These are phyloP conservation scores for Onygenales sp. DNA, from an alignment of 2,329 filamentous ascomycete genomes.

Conservation along the genomic window DNA sequence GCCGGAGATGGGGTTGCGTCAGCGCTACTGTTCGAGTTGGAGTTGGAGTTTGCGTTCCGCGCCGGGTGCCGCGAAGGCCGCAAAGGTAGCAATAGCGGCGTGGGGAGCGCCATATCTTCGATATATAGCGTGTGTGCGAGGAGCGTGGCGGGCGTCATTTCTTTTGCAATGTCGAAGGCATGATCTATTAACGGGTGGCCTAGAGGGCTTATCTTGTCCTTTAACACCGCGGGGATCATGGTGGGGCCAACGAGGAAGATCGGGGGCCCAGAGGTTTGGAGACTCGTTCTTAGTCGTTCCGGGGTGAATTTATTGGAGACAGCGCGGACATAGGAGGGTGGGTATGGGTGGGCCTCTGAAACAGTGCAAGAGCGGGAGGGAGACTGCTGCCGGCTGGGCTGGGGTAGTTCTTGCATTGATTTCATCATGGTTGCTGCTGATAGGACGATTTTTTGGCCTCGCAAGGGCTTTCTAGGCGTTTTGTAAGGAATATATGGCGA, in stretches of 20 bases:
- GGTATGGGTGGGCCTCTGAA: conserved; percentile 10
- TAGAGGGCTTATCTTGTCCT: conserved; percentile 7
- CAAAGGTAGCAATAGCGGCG: conserved; percentile 10
- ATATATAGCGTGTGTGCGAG: conserved; percentile 17
- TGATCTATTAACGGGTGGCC: conserved; percentile 8
- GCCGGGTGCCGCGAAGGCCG: too few relatives aligned
- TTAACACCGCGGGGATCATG: conserved; percentile 23
- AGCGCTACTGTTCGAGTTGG: neutral
- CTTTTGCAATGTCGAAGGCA: conserved; percentile 12
- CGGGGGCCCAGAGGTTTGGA: conserved; percentile 10
- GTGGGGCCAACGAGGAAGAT: conserved; percentile 21
- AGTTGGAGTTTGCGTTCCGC: too few relatives aligned
- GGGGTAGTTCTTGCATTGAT: too few relatives aligned
- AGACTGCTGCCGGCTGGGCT: neutral
- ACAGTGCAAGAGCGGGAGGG: neutral
- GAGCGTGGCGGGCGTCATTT: conserved; percentile 21
- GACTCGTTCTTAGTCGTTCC: conserved; percentile 12
- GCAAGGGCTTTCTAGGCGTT: too few relatives aligned
- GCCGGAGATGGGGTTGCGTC: neutral
- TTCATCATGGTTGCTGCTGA: too few relatives aligned
- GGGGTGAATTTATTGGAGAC: conserved; percentile 16
- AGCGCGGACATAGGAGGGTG: conserved; percentile 17
- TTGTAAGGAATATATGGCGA: too few relatives aligned
- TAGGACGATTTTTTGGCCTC: too few relatives aligned
- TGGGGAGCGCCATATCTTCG: neutral